phyloP scores from a whole-genome alignment of 345 rosid genomes.

The Mangifera indica region DNA sequence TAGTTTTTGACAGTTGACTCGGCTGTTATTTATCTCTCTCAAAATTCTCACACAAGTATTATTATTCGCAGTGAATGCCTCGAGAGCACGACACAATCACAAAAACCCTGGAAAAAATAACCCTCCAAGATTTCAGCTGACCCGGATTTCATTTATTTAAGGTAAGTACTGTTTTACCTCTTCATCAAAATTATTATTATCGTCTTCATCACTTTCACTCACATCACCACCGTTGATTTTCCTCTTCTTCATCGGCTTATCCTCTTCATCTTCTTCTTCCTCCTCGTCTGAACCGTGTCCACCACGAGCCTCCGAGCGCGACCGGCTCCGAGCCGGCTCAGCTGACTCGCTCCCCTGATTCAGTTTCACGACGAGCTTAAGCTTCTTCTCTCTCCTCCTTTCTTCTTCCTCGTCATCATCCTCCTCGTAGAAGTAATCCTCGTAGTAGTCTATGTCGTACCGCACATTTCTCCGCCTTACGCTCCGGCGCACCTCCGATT shows the following conservation, averaged over 20 bases:
- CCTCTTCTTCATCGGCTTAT: constrained; percentile 47
- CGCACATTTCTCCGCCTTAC: constrained; percentile 76
- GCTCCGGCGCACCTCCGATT: constrained; percentile 56
- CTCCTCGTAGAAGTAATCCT: constrained; percentile 63
- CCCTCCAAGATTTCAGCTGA: constrained; percentile 20
- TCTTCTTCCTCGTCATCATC: constrained; percentile 59
- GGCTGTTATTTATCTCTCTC: constrained; percentile 48
- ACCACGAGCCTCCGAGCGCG: constrained; percentile 7
- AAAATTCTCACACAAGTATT: constrained; percentile 21
- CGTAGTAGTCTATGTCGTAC: constrained; percentile 72
- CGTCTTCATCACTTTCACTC: constrained; percentile 37
- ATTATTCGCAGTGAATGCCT: background rate
- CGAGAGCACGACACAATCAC: background rate
- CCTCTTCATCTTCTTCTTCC: constrained; percentile 31
- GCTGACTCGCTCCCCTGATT: constrained; percentile 38
- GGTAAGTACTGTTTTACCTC: constrained; percentile 26
- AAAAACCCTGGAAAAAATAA: constrained; percentile 3
- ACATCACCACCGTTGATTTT: constrained; percentile 40
- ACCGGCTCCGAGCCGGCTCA: constrained; percentile 30
- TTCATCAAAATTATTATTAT: constrained; percentile 25
- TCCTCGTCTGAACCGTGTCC: constrained; percentile 34
- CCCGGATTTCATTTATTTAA: constrained; percentile 24
- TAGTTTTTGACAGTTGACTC: constrained; percentile 89
- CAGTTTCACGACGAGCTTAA: constrained; percentile 74
- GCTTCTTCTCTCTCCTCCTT: constrained; percentile 72